Evolutionary conservation across 176 grass and related monocot species (phyloP).

Genomic region (Oryza longistaminata): DNA sequence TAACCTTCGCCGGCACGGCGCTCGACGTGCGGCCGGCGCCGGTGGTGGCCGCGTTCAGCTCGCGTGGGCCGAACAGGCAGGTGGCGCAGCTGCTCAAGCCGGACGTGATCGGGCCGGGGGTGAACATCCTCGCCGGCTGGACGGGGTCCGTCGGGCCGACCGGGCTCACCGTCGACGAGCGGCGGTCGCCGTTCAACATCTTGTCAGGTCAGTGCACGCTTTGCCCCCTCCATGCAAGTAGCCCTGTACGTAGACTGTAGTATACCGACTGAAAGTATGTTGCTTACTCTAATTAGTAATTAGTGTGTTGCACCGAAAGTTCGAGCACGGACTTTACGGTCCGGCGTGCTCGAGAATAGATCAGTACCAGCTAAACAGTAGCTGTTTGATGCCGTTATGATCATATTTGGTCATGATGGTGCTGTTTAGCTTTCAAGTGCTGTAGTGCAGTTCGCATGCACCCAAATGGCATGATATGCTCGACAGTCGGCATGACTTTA

Average conservation of each 20-base stretch:
- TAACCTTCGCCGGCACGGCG: slow-evolving; percentile 65
- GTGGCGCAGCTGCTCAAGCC: slow-evolving; percentile 87
- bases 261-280: not conserved
- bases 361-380: not conserved
- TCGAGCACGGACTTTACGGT: not conserved
- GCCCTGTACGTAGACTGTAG: not conserved
- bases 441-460: slow-evolving; percentile 24
- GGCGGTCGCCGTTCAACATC: slow-evolving; percentile 72
- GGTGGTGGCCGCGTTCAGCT: slow-evolving; percentile 93
- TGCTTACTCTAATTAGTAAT: not conserved
- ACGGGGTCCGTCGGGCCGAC: slow-evolving; percentile 63
- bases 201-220: slow-evolving; percentile 63
- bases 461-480: slow-evolving; percentile 19
- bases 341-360: slow-evolving; percentile 1
- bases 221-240: slow-evolving; percentile 4
- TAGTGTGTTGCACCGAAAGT: slow-evolving; percentile 8
- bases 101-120: slow-evolving; percentile 80
- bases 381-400: not conserved
- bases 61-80: slow-evolving; percentile 68
- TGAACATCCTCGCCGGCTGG: slow-evolving; percentile 93
- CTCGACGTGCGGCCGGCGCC: slow-evolving; percentile 76
- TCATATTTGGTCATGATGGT: slow-evolving; percentile 25
- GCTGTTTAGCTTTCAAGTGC: not conserved
- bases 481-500: slow-evolving; percentile 1
- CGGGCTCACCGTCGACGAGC: slow-evolving; percentile 58